A percentile compares a stretch with the other conserved stretches of the same genome.
These are phyloP conservation scores for Puccinia coronata DNA, from an alignment of 1,284 basidiomycete genomes.

Conservation along the genomic window DNA sequence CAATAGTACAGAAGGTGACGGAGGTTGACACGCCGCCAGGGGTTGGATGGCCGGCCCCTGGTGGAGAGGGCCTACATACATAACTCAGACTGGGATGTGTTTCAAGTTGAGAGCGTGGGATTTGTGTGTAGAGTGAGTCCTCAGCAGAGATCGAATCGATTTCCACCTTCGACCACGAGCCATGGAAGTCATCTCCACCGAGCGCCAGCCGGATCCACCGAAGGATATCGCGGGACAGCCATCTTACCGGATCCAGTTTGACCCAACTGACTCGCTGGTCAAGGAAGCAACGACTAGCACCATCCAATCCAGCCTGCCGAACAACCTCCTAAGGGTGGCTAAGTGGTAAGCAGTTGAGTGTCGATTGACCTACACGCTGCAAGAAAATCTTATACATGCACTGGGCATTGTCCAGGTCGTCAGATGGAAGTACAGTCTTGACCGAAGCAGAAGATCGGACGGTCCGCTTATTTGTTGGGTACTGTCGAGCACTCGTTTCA, in stretches of 20 bases:
- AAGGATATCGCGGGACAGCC: neutral
- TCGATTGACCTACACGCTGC: neutral
- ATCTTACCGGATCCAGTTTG: constrained; percentile 19
- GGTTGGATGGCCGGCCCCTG: too few relatives aligned
- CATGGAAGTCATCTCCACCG: neutral
- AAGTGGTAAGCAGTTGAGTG: constrained; percentile 25
- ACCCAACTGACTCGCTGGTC: constrained; percentile 14
- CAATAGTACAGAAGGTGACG: too few relatives aligned
- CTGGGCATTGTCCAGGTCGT: constrained; percentile 20
- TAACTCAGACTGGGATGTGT: too few relatives aligned
- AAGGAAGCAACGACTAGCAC: constrained; percentile 21
- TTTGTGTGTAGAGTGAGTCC: too few relatives aligned
- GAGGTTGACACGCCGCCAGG: too few relatives aligned
- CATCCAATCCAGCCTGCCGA: constrained; percentile 23
- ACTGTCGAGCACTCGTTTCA: neutral
- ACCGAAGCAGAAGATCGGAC: constrained; percentile 47
- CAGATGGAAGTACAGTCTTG: constrained; percentile 43
- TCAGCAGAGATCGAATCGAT: neutral
- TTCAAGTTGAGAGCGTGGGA: too few relatives aligned
- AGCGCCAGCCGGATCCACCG: neutral
- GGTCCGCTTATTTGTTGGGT: constrained; percentile 36
- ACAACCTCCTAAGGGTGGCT: constrained; percentile 28
- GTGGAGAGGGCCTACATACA: too few relatives aligned
- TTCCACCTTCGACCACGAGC: neutral
- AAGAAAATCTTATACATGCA: neutral